Evolutionary conservation across 805 yeast genomes (phyloP).

Genomic region (Clavispora fructus): DNA sequence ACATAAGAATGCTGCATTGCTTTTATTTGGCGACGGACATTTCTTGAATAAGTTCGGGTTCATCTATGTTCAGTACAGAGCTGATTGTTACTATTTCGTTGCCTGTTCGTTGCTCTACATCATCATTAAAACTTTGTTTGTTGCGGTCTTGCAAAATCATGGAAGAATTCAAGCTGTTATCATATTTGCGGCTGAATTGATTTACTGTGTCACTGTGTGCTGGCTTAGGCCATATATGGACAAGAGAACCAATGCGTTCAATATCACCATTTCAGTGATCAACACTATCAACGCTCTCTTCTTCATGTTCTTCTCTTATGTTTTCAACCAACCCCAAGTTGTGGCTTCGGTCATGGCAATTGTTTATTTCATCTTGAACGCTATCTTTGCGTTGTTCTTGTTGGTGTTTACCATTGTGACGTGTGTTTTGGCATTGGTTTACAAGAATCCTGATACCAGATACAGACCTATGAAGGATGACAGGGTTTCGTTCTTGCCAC

Average conservation of each 20-base stretch:
- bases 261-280: conserved; percentile 77
- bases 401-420: conserved; percentile 83
- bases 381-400: conserved; percentile 77
- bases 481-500: conserved; percentile 89
- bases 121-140: conserved; percentile 70
- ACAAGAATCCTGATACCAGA: conserved; percentile 90
- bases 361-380: conserved; percentile 84
- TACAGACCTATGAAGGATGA: conserved; percentile 97
- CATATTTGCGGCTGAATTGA: conserved; percentile 69
- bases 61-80: conserved; percentile 84
- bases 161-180: conserved; percentile 82
- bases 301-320: conserved; percentile 82
- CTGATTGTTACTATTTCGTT: conserved; percentile 82
- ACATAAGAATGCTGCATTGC: conserved; percentile 87
- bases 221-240: conserved; percentile 88
- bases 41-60: conserved; percentile 87
- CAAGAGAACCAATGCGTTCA: conserved; percentile 89
- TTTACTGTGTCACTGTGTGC: conserved; percentile 61
- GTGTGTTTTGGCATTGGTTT: conserved; percentile 75
- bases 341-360: conserved; percentile 93
- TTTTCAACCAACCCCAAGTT: conserved; percentile 76
- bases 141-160: conserved; percentile 74
- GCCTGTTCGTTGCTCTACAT: conserved; percentile 59
- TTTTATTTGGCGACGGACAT: conserved; percentile 77
- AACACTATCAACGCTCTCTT: conserved; percentile 78